Base-by-base conservation (phyloP, 169 alveolate genomes). In the Plasmodium malariae region DNA sequence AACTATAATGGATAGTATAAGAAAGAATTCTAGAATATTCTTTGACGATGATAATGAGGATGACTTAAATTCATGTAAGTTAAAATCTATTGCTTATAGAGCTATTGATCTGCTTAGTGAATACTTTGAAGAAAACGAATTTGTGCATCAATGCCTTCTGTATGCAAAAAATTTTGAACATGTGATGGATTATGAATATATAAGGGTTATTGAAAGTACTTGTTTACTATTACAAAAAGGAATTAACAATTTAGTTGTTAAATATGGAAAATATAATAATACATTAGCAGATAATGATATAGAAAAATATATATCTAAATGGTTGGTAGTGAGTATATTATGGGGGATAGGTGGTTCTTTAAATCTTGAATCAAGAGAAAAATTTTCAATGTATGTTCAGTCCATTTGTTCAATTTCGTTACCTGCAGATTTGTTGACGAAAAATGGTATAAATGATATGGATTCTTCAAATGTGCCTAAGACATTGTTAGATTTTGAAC, bases 271-370 rank as follows among this genome's bases (percentile, higher is more conserved):
- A 51, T 40, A 34, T 17, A 86, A 86, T 57, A 45, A 71, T 48
- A 24, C 69, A 28, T 3, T 86, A 43, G 19, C 87, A 9, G 92
- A 86, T 86, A 36, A 48, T 28, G 92, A 86, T 43, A 69, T 86
- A 86, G 92, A 86, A 70, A 92, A 93, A 54, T 96, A 93, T 74
- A 95, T 96, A 95, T 76, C 93, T 54, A 97, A 97, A 91, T 95
- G 96, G 96, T 87, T 97, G 37, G 93, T 96, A 17, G 65, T 95
- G 57, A 91, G 98, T 72, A 71, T 96, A 24, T 88, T 97, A 70
- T 98, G 99, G 99, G 99, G 98, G 48, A 93, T 97, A 26, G 99
- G 99, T 12, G 99, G 99, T 0, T 96, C 98, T 3, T 85, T 97
- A 88, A 96, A 95, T 92, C 93, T 98, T 17, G 94, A 94, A 12